Evolutionary conservation across 192 early-diverging fungal species (phyloP).

Genomic region (Coemansia sp.): DNA sequence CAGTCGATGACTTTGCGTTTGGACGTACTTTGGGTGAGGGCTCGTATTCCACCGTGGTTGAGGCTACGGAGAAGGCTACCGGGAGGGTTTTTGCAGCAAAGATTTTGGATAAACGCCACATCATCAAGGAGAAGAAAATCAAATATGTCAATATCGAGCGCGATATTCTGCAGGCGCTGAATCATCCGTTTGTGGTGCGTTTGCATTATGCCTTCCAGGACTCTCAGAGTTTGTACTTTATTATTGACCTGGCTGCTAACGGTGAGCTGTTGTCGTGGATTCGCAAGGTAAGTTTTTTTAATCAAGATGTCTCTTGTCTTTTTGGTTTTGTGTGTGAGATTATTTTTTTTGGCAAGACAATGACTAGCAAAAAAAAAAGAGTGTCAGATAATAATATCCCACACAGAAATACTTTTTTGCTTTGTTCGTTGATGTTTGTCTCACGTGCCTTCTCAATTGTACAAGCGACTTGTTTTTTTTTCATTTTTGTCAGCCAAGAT

Average conservation of each 20-base stretch:
- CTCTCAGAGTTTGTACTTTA: slow-evolving; percentile 85
- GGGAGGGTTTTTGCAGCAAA: slow-evolving; percentile 84
- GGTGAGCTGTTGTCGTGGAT: slow-evolving; percentile 90
- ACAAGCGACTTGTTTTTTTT: too few species aligned
- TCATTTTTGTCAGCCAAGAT: too few species aligned
- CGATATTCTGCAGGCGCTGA: slow-evolving; percentile 78
- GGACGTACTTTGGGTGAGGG: slow-evolving; percentile 88
- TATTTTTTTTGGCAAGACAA: too few species aligned
- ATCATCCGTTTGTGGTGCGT: slow-evolving; percentile 89
- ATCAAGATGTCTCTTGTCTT: too few species aligned
- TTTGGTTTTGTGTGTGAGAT: too few species aligned
- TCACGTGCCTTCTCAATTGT: too few species aligned
- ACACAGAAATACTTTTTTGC: too few species aligned
- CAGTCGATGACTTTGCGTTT: slow-evolving; percentile 82
- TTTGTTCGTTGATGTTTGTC: too few species aligned
- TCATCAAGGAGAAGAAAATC: slow-evolving; percentile 93
- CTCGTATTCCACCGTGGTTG: slow-evolving; percentile 90
- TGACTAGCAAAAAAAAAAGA: too few species aligned
- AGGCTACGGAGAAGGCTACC: slow-evolving; percentile 72
- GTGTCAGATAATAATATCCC: too few species aligned
- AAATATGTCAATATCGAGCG: slow-evolving; percentile 96
- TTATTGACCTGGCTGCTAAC: slow-evolving; percentile 84
- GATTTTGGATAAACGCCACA: slow-evolving; percentile 82
- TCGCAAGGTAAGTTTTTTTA: slow-evolving; percentile 56
- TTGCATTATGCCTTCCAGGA: slow-evolving; percentile 98